Evolutionary conservation across 2,329 filamentous ascomycete species (phyloP).

Genomic region (Ceratocystis eucalypticola): DNA sequence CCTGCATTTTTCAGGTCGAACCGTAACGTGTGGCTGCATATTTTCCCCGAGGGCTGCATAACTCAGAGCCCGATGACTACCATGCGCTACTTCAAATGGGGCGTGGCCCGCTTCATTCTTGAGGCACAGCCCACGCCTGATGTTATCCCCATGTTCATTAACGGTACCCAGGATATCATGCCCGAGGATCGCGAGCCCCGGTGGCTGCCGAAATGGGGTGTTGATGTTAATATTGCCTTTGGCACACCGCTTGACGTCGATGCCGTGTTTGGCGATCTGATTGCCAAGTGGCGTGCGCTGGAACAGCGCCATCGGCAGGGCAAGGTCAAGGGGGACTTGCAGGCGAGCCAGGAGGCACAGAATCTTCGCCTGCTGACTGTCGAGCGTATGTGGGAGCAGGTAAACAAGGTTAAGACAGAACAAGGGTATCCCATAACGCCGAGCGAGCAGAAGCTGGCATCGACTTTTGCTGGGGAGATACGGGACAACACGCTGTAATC

Average conservation of each 20-base stretch:
- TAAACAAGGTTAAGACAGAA: constrained; percentile 60
- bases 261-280: constrained; percentile 61
- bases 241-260: constrained; percentile 66
- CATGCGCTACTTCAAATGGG: constrained; percentile 98
- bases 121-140: constrained; percentile 79
- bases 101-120: constrained; percentile 76
- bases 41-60: constrained; percentile 90
- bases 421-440: constrained; percentile 70
- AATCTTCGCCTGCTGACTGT: constrained; percentile 64
- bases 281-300: constrained; percentile 53
- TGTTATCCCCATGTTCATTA: constrained; percentile 86
- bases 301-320: constrained; percentile 20
- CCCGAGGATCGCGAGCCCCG: constrained; percentile 73
- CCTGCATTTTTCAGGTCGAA: constrained; percentile 59
- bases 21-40: constrained; percentile 74
- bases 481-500: constrained; percentile 14
- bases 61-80: constrained; percentile 69
- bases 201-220: constrained; percentile 62
- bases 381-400: constrained; percentile 59
- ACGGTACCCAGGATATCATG: constrained; percentile 82
- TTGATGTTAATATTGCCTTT: constrained; percentile 59
- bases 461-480: constrained; percentile 56
- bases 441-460: constrained; percentile 58
- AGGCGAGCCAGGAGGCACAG: constrained; percentile 60
- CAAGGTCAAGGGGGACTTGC: constrained; percentile 43